Evolutionary conservation across 2,329 filamentous ascomycete genomes (phyloP).

Genomic region (Sporothrix mexicana): DNA sequence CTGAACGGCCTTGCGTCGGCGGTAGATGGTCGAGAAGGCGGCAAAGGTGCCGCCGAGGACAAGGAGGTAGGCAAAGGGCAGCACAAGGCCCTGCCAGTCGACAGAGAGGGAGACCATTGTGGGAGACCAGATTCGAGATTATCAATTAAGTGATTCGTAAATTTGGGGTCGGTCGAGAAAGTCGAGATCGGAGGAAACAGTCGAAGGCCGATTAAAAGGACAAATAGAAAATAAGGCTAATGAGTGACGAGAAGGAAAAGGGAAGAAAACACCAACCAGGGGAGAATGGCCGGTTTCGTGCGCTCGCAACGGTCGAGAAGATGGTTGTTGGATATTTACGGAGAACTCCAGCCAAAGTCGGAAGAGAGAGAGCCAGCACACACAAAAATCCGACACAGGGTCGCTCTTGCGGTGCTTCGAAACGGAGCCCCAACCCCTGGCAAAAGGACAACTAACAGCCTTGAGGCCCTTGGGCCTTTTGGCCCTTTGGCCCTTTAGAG

Average conservation of each 20-base stretch:
- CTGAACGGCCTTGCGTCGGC: constrained; percentile 85
- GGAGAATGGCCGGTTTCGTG: constrained; percentile 17
- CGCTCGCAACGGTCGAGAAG: constrained; percentile 6
- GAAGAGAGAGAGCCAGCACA: background rate
- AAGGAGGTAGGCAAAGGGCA: constrained; percentile 87
- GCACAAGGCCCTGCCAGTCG: constrained; percentile 82
- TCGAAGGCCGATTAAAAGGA: too few relatives aligned
- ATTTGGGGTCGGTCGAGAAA: background rate
- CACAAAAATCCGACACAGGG: constrained; percentile 18
- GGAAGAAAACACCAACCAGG: background rate
- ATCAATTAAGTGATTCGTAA: too few relatives aligned
- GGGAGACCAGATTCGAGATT: background rate
- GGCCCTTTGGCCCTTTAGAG: background rate
- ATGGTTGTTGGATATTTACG: background rate
- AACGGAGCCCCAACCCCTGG: constrained; percentile 13
- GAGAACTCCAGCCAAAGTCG: too few relatives aligned
- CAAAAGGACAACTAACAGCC: constrained; percentile 34
- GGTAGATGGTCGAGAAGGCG: constrained; percentile 91
- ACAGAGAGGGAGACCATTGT: constrained; percentile 56
- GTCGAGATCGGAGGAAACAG: background rate
- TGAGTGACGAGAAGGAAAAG: constrained; percentile 5
- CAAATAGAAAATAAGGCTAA: background rate
- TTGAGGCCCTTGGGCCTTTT: background rate
- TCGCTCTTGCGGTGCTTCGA: background rate
- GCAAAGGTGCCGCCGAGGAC: constrained; percentile 87